phyloP scores from a whole-genome alignment of 805 yeast species.

The Kazachstania bromeliacearum region DNA sequence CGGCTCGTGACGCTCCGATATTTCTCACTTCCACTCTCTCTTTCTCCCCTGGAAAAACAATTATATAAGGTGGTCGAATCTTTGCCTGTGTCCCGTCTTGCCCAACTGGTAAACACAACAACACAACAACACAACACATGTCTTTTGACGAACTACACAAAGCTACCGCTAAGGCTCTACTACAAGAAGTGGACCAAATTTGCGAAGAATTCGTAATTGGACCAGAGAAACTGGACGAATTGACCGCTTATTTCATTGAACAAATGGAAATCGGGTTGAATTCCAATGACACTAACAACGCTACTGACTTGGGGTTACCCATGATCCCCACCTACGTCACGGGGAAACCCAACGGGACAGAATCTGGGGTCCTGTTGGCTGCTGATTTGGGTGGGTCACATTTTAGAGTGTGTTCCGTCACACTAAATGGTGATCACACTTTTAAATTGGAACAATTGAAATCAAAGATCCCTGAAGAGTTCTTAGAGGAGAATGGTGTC shows the following conservation, averaged over 20 bases:
- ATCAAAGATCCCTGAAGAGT: conserved; percentile 65
- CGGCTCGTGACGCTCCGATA: too few relatives aligned
- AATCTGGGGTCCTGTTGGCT: conserved; percentile 73
- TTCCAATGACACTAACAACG: conserved; percentile 20
- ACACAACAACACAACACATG: conserved; percentile 9
- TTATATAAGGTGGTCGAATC: too few relatives aligned
- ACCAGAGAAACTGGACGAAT: conserved; percentile 19
- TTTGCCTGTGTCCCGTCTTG: too few relatives aligned
- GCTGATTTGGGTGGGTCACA: conserved; percentile 96
- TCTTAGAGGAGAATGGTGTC: conserved; percentile 46
- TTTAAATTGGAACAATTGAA: conserved; percentile 69
- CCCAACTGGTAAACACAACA: not conserved
- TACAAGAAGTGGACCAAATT: conserved; percentile 20
- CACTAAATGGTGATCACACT: conserved; percentile 68
- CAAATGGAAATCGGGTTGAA: conserved; percentile 54
- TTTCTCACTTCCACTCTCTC: too few relatives aligned
- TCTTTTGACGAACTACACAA: conserved; percentile 26
- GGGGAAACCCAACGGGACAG: conserved; percentile 74
- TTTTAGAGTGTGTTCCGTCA: conserved; percentile 86
- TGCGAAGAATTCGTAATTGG: conserved; percentile 21
- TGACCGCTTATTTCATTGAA: conserved; percentile 44
- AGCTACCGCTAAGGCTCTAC: conserved; percentile 15
- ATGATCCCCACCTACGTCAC: conserved; percentile 95
- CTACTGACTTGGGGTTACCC: conserved; percentile 45
- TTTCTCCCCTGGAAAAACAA: too few relatives aligned